Conservation (phyloP, 768 basidiomycete species). For the Boletus rubescentipes region DNA sequence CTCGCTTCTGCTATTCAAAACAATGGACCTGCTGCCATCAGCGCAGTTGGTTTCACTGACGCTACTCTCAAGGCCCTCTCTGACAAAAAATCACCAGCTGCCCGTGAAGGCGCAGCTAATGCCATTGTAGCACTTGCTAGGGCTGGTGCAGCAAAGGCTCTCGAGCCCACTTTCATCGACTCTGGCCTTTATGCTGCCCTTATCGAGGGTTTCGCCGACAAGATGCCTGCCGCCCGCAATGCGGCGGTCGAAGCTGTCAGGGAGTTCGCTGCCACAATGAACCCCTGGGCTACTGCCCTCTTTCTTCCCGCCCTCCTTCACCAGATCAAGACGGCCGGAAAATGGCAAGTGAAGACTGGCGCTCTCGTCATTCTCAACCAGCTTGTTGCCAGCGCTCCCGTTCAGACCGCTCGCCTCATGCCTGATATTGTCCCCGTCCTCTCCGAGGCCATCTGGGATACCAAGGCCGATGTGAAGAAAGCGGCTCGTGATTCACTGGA, state of each 20-base stretch:
- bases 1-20: constrained; percentile 79
- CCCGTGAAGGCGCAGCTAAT: constrained; percentile 84
- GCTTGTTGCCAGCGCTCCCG: constrained; percentile 79
- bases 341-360: constrained; percentile 97
- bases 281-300: constrained; percentile 83
- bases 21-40: constrained; percentile 77
- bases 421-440: constrained; percentile 95
- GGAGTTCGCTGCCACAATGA: constrained; percentile 72
- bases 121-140: constrained; percentile 65
- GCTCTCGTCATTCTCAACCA: constrained; percentile 80
- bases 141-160: constrained; percentile 71
- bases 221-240: constrained; percentile 83
- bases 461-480: constrained; percentile 99
- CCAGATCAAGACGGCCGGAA: constrained; percentile 93
- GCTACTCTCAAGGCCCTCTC: constrained; percentile 80
- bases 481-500: constrained; percentile 92
- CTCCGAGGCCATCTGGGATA: constrained; percentile 96
- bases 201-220: constrained; percentile 92
- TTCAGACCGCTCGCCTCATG: constrained; percentile 85
- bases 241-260: constrained; percentile 84
- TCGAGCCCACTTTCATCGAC: constrained; percentile 87
- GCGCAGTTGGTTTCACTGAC: constrained; percentile 64
- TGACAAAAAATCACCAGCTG: constrained; percentile 94
- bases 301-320: constrained; percentile 86
- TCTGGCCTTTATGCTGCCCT: constrained; percentile 85